Percentiles rank a stretch among this genome's conserved stretches.
These are phyloP conservation scores for Crepidotus variabilis DNA, from an alignment of 768 basidiomycete genomes.

Conservation along the genomic window DNA sequence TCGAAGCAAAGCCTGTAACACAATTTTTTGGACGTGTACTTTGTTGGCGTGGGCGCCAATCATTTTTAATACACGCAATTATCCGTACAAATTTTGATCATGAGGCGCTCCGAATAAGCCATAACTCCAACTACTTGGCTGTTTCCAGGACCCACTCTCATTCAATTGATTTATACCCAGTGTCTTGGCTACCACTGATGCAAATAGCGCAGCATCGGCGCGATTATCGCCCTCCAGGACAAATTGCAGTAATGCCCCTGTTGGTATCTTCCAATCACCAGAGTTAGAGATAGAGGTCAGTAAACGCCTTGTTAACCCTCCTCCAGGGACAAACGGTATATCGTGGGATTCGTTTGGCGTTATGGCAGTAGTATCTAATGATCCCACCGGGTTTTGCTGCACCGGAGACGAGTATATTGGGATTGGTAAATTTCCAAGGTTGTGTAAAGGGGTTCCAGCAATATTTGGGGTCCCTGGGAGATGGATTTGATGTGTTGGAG, in stretches of 20 bases:
- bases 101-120: conserved; percentile 72
- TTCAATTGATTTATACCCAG: conserved; percentile 32
- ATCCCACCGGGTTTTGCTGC: conserved; percentile 25
- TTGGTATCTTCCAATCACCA: conserved; percentile 45
- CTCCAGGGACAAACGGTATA: conserved; percentile 76
- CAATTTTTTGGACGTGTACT: too few relatives aligned
- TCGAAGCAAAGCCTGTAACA: too few relatives aligned
- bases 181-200: conserved; percentile 47
- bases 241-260: conserved; percentile 64
- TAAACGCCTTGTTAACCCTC: conserved; percentile 68
- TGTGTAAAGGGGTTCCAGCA: conserved; percentile 37
- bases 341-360: conserved; percentile 16
- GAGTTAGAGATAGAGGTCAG: conserved; percentile 48
- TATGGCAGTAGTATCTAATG: conserved; percentile 13
- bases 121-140: conserved; percentile 65
- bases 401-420: conserved; percentile 51
- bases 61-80: conserved; percentile 10
- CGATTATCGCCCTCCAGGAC: conserved; percentile 83
- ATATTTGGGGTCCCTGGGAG: conserved; percentile 43
- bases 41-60: background rate
- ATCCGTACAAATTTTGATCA: conserved; percentile 72
- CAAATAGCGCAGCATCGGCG: conserved; percentile 62
- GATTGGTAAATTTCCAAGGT: conserved; percentile 44
- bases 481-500: conserved; percentile 58
- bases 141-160: conserved; percentile 39